Evolutionary conservation across 2,329 filamentous ascomycete species (phyloP).

Genomic region (Fusarium sp.): DNA sequence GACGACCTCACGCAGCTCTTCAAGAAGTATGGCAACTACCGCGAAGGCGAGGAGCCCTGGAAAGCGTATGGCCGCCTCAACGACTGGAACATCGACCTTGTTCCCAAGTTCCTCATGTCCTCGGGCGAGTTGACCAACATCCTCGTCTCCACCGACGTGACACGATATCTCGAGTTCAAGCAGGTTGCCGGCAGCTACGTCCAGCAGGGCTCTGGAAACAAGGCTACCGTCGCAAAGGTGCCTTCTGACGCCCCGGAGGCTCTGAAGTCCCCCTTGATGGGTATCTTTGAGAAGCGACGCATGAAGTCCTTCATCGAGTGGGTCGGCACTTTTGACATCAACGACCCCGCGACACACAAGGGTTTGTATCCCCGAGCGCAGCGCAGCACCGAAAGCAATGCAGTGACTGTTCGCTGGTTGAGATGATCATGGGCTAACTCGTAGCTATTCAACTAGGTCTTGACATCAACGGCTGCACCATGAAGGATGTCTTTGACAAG

Average conservation of each 20-base stretch:
- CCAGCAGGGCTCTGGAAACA: slow-evolving; percentile 84
- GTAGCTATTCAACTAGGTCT: slow-evolving; percentile 69
- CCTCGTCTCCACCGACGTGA: slow-evolving; percentile 93
- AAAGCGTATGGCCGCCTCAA: slow-evolving; percentile 96
- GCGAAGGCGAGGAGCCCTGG: slow-evolving; percentile 88
- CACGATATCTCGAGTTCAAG: slow-evolving; percentile 90
- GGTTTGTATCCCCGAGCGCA: slow-evolving; percentile 65
- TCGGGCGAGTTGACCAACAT: slow-evolving; percentile 99
- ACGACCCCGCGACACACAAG: slow-evolving; percentile 88
- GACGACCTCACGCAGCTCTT: slow-evolving; percentile 74
- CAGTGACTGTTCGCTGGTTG: not conserved
- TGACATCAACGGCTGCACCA: slow-evolving; percentile 81
- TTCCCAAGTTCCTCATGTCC: slow-evolving; percentile 98
- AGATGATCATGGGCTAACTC: slow-evolving; percentile 22
- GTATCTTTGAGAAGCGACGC: slow-evolving; percentile 95
- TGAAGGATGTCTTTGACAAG: slow-evolving; percentile 99
- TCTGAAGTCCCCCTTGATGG: slow-evolving; percentile 93
- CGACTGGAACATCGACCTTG: slow-evolving; percentile 99
- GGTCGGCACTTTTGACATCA: slow-evolving; percentile 86
- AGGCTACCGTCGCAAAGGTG: slow-evolving; percentile 95
- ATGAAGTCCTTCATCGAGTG: slow-evolving; percentile 98
- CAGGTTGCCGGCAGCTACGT: slow-evolving; percentile 97
- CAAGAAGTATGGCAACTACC: slow-evolving; percentile 93
- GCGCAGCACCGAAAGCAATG: not conserved
- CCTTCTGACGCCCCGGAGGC: slow-evolving; percentile 93